phyloP scores from a whole-genome alignment of 495 filamentous ascomycete species.

The Xylaria cubensis region DNA sequence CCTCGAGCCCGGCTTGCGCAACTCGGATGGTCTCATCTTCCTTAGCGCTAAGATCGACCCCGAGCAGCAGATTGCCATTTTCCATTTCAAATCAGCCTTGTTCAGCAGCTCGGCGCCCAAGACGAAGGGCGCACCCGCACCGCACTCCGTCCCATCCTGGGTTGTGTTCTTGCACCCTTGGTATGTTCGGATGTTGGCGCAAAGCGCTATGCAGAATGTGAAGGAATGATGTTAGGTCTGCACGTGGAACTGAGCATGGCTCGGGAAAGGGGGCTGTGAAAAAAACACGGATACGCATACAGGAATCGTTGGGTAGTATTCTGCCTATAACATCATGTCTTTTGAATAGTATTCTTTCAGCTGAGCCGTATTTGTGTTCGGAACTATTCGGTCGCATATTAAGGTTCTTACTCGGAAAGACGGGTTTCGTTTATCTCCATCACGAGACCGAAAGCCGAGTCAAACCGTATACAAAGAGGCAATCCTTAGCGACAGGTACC shows the following conservation, averaged over 20 bases:
- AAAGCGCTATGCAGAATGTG: conserved; percentile 33
- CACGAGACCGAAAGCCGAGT: not conserved
- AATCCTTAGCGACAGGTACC: not conserved
- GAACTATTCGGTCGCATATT: not conserved
- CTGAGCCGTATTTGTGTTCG: not conserved
- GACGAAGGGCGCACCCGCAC: conserved; percentile 51
- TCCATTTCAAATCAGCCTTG: conserved; percentile 71
- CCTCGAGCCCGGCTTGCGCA: conserved; percentile 59
- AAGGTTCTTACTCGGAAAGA: not conserved
- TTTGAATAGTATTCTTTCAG: not conserved
- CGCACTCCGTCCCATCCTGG: conserved; percentile 59
- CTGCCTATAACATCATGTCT: not conserved
- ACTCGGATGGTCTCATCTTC: conserved; percentile 73
- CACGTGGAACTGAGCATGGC: not conserved
- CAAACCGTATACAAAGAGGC: not conserved
- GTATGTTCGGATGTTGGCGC: conserved; percentile 61
- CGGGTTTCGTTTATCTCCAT: not conserved
- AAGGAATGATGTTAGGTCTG: conserved; percentile 24
- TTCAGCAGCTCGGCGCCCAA: conserved; percentile 50
- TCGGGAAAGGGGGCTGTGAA: conserved; percentile 1
- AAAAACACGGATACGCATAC: not conserved
- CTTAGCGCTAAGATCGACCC: conserved; percentile 68
- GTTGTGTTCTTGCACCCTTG: conserved; percentile 65
- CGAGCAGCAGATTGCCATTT: conserved; percentile 65
- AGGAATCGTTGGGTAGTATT: not conserved